phyloP scores from a whole-genome alignment of 768 basidiomycete genomes.

The Suillus ampliporus region DNA sequence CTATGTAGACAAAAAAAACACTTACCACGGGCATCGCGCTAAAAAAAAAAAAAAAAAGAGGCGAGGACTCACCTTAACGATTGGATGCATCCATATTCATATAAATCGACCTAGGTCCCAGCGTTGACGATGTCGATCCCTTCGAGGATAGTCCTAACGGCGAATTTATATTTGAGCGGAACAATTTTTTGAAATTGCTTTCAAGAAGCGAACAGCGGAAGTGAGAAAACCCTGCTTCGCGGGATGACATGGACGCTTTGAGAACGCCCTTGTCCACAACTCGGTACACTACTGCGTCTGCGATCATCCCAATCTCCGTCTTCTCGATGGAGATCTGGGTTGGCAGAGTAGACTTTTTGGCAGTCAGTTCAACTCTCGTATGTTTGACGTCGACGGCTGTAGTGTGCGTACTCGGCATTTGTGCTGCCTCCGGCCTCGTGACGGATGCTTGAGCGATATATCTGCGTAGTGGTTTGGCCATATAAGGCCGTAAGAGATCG shows the following conservation, averaged over 20 bases:
- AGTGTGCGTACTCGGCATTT: constrained; percentile 75
- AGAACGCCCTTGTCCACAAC: constrained; percentile 81
- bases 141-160: constrained; percentile 93
- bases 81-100: constrained; percentile 94
- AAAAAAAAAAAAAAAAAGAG: no score
- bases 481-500: constrained; percentile 87
- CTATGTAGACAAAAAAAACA: constrained; percentile 79
- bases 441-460: constrained; percentile 89
- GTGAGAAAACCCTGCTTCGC: constrained; percentile 74
- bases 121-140: constrained; percentile 97
- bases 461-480: constrained; percentile 96
- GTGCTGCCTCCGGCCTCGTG: constrained; percentile 78
- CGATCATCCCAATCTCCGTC: constrained; percentile 68
- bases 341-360: constrained; percentile 88
- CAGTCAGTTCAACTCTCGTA: constrained; percentile 82
- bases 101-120: no score
- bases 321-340: constrained; percentile 72
- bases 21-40: constrained; percentile 33
- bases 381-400: constrained; percentile 72
- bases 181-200: constrained; percentile 95
- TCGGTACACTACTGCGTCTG: constrained; percentile 84
- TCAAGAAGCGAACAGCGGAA: constrained; percentile 5
- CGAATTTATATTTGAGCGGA: constrained; percentile 90
- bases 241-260: constrained; percentile 78
- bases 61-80: constrained; percentile 63